Conservation (phyloP, 768 basidiomycete species). For the Lepiota brunneoincarnata region DNA sequence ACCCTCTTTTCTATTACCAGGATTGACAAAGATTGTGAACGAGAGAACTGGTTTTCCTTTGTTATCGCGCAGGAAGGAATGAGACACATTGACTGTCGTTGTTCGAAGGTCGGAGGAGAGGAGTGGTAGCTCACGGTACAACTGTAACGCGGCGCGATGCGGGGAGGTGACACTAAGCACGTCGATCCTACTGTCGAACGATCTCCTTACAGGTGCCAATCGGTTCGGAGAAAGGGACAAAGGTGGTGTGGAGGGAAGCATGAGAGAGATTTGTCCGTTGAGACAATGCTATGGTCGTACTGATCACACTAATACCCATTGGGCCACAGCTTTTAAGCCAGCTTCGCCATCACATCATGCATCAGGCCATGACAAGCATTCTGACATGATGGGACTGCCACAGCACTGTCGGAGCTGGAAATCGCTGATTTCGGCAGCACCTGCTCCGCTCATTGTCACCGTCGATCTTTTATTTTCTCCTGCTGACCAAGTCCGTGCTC, state of each 20-base stretch:
- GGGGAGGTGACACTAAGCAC: conserved; percentile 15
- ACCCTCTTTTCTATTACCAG: conserved; percentile 66
- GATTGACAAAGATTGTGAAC: conserved; percentile 77
- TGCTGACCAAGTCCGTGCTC: too few relatives aligned
- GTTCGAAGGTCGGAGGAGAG: conserved; percentile 69
- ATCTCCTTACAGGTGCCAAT: background rate
- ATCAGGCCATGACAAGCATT: too few relatives aligned
- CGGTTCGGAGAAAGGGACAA: background rate
- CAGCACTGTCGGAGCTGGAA: too few relatives aligned
- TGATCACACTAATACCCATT: too few relatives aligned
- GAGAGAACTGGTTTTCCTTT: conserved; percentile 92
- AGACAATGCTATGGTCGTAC: too few relatives aligned
- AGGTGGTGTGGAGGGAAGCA: background rate
- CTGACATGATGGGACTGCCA: too few relatives aligned
- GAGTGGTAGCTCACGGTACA: conserved; percentile 62
- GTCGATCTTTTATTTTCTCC: too few relatives aligned
- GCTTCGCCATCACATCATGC: too few relatives aligned
- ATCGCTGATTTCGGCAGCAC: too few relatives aligned
- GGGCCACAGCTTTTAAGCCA: too few relatives aligned
- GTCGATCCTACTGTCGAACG: background rate
- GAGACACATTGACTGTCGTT: conserved; percentile 69
- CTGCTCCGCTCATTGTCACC: too few relatives aligned
- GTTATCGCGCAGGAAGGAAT: conserved; percentile 86
- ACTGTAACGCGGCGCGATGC: conserved; percentile 7
- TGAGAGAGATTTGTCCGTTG: background rate